These are phyloP conservation scores for Solanum chilense DNA, from an alignment of 257 asterid genomes.

Conservation along the genomic window DNA sequence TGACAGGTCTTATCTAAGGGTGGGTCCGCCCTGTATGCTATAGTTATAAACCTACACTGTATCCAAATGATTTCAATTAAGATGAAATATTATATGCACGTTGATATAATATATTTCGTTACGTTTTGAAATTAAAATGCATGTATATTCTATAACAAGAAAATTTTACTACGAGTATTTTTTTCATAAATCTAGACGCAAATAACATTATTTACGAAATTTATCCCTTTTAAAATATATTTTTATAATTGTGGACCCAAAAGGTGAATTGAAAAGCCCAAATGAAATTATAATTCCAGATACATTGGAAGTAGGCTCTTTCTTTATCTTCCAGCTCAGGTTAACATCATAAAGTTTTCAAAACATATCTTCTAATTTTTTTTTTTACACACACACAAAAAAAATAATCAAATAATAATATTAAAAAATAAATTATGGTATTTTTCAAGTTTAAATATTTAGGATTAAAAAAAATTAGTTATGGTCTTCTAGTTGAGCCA, in stretches of 20 bases:
- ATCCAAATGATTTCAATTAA: background rate
- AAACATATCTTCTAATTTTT: background rate
- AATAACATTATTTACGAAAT: background rate
- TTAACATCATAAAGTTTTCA: background rate
- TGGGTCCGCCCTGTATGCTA: background rate
- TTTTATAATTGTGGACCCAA: background rate
- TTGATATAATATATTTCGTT: too few species aligned
- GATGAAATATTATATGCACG: background rate
- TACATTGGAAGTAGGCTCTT: background rate
- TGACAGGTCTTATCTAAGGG: too few species aligned
- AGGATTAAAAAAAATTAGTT: background rate
- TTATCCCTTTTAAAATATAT: background rate
- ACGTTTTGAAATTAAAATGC: background rate
- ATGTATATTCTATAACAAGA: background rate
- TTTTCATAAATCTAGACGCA: background rate
- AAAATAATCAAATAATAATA: too few species aligned
- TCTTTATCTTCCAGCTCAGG: conserved; percentile 3
- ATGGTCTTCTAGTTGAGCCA: background rate
- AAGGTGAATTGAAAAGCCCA: background rate
- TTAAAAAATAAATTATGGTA: background rate
- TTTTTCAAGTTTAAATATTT: background rate
- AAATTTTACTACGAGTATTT: background rate
- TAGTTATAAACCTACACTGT: background rate
- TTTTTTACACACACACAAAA: background rate
- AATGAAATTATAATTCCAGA: background rate